Evolutionary conservation across 2,329 filamentous ascomycete species (phyloP).

Genomic region (Pseudocercospora crystallina): DNA sequence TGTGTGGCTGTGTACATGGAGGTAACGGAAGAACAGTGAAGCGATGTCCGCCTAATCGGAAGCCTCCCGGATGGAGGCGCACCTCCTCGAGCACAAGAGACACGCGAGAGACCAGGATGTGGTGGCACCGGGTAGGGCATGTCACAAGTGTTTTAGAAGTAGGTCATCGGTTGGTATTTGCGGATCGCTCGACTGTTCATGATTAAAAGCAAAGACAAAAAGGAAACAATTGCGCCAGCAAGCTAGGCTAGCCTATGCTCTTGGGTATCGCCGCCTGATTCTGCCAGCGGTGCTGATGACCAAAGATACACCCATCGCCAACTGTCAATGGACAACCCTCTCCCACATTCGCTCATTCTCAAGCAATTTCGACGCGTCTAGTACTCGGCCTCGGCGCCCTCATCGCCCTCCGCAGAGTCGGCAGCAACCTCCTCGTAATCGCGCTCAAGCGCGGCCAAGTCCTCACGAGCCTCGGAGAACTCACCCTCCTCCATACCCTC

Average conservation of each 20-base stretch:
- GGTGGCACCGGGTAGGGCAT: background rate
- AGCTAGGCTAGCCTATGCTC: constrained; percentile 15
- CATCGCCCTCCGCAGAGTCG: constrained; percentile 86
- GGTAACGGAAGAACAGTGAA: background rate
- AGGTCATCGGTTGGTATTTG: constrained; percentile 13
- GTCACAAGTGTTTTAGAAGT: background rate
- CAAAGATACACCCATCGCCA: constrained; percentile 7
- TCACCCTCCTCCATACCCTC: constrained; percentile 99
- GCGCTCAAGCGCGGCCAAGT: constrained; percentile 94
- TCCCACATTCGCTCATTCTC: background rate
- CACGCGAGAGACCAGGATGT: background rate
- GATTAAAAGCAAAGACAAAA: constrained; percentile 16
- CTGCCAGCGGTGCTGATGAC: constrained; percentile 6
- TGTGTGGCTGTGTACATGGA: constrained; percentile 13
- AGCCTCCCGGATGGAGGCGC: background rate
- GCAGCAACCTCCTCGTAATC: constrained; percentile 99
- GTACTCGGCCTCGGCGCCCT: constrained; percentile 86
- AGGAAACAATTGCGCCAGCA: constrained; percentile 10
- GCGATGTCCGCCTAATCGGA: background rate
- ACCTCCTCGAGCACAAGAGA: background rate
- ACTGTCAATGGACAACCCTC: constrained; percentile 7
- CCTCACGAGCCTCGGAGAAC: constrained; percentile 98
- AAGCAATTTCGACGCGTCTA: constrained; percentile 50
- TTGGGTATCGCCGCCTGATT: constrained; percentile 7
- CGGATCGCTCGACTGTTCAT: constrained; percentile 10